Percentiles rank a stretch among this genome's conserved stretches.
phyloP scores from a whole-genome alignment of 2,329 filamentous ascomycete genomes.

The Uncinocarpus reesii region DNA sequence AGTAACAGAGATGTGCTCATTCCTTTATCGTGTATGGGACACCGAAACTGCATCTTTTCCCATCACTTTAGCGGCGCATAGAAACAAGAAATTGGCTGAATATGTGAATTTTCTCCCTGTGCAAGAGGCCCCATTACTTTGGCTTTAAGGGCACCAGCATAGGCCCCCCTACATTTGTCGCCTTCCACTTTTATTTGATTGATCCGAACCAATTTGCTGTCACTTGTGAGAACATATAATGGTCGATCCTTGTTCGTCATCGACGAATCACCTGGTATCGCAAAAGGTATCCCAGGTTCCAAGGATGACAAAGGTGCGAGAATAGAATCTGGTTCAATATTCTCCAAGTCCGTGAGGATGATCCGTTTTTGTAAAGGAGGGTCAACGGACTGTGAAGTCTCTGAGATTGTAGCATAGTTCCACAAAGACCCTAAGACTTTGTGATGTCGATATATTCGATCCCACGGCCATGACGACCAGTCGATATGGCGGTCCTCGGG shows the following conservation, averaged over 20 bases:
- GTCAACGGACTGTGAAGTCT: slow-evolving; percentile 16
- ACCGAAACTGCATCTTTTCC: slow-evolving; percentile 6
- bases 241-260: slow-evolving; percentile 19
- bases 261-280: slow-evolving; percentile 17
- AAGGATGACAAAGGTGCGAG: slow-evolving; percentile 23
- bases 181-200: slow-evolving; percentile 35
- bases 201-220: slow-evolving; percentile 30
- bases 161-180: slow-evolving; percentile 27
- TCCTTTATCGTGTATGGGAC: not conserved
- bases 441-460: slow-evolving; percentile 46
- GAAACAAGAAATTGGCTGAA: slow-evolving; percentile 20
- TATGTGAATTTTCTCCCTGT: slow-evolving; percentile 21
- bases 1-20: no score
- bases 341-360: slow-evolving; percentile 31
- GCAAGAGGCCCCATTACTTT: slow-evolving; percentile 28
- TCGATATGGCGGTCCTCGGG: slow-evolving; percentile 54
- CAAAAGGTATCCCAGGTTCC: slow-evolving; percentile 31
- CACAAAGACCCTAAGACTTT: slow-evolving; percentile 58
- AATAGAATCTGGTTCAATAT: slow-evolving; percentile 23
- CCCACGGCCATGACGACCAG: slow-evolving; percentile 46
- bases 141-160: slow-evolving; percentile 33
- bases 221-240: slow-evolving; percentile 31
- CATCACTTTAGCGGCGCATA: slow-evolving; percentile 26
- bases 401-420: slow-evolving; percentile 35
- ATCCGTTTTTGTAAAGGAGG: slow-evolving; percentile 24